Evolutionary conservation across 306 rosid genomes (phyloP).

Genomic region (Trifolium subterraneum): DNA sequence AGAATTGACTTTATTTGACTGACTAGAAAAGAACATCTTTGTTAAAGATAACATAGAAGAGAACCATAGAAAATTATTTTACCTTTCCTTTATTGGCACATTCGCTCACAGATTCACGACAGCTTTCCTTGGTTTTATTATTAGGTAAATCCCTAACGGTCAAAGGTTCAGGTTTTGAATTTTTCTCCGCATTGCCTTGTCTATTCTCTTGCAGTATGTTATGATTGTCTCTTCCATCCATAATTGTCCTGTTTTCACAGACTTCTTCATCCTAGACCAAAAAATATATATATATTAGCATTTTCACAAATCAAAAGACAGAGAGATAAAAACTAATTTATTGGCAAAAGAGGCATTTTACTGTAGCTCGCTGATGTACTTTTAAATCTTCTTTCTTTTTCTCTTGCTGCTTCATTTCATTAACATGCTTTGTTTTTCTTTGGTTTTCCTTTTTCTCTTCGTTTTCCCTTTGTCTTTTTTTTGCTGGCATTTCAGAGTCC

Average conservation of each 20-base stretch:
- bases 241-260: slow-evolving; percentile 49
- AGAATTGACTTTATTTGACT: slow-evolving; percentile 6
- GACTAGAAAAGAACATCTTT: slow-evolving; percentile 15
- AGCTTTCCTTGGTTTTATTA: slow-evolving; percentile 47
- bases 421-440: slow-evolving; percentile 73
- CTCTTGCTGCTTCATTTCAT: slow-evolving; percentile 66
- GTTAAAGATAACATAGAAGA: slow-evolving; percentile 32
- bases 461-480: slow-evolving; percentile 88
- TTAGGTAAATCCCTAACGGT: slow-evolving; percentile 39
- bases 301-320: slow-evolving; percentile 30
- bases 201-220: slow-evolving; percentile 42
- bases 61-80: slow-evolving; percentile 24
- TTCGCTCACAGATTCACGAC: slow-evolving; percentile 35
- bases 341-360: slow-evolving; percentile 43
- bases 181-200: slow-evolving; percentile 37
- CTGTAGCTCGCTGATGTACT: slow-evolving; percentile 49
- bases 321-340: slow-evolving; percentile 2
- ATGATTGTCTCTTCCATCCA: slow-evolving; percentile 45
- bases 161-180: slow-evolving; percentile 48
- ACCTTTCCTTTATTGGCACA: slow-evolving; percentile 55
- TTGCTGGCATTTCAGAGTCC: slow-evolving; percentile 72
- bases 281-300: slow-evolving; percentile 38
- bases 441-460: slow-evolving; percentile 81
- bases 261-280: slow-evolving; percentile 62
- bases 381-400: slow-evolving; percentile 57